Percentiles rank a stretch among this genome's conserved stretches.
phyloP scores from a whole-genome alignment of 257 asterid genomes.

The Forsythia suspensa region DNA sequence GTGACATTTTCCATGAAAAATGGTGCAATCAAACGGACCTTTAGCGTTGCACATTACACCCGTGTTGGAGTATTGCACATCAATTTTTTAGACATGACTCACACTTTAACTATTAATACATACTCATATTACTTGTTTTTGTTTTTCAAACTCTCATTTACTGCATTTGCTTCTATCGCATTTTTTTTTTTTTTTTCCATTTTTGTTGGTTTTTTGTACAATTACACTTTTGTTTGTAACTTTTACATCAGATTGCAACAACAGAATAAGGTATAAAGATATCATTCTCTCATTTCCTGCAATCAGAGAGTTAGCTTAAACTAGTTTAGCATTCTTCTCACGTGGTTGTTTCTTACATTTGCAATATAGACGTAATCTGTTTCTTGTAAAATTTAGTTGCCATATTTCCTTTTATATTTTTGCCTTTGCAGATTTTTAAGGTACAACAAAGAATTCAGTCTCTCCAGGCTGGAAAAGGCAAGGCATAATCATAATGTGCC shows the following conservation, averaged over 20 bases:
- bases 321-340: background rate
- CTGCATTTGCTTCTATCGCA: background rate
- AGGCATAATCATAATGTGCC: conserved; percentile 53
- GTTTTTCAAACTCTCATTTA: background rate
- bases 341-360: background rate
- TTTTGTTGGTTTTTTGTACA: background rate
- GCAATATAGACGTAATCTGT: background rate
- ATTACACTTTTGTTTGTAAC: background rate
- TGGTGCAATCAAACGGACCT: too few species aligned
- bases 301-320: background rate
- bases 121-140: background rate
- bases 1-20: too few species aligned
- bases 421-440: conserved; percentile 57
- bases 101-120: background rate
- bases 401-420: background rate
- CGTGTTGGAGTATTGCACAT: background rate
- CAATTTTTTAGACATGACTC: background rate
- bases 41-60: background rate
- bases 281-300: background rate
- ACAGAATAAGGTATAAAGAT: background rate
- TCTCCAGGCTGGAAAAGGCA: conserved; percentile 81
- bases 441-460: conserved; percentile 84
- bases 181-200: background rate
- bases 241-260: background rate
- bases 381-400: background rate